Evolutionary conservation across 805 yeast genomes (phyloP), one percentile per base, ranked within the genome.

Genomic region (Myxozyma geophila): DNA sequence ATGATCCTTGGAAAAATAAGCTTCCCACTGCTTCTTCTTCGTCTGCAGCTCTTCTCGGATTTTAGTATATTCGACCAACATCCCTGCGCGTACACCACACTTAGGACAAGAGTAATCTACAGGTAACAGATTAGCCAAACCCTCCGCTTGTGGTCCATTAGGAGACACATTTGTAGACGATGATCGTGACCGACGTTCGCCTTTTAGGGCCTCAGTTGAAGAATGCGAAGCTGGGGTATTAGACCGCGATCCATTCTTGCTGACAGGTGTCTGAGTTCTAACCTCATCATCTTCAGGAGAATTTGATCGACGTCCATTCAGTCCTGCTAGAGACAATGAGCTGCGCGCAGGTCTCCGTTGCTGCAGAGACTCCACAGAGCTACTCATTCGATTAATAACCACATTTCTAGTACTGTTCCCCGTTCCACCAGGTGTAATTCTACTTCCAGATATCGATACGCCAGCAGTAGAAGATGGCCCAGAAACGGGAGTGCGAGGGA

Each of bases 1-100:
- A 17, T 62, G 52, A 44, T 64, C 68, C 19, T 58, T 58, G 10
- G 52, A 23, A 43, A 62, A 64, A 35, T 64, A 64, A 36, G 15
- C 33, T 28, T 64, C 67, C 67, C 66, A 62, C 36, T 58, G 59
- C 40, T 49, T 55, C 47, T 64, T 64, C 58, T 64, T 64, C 12
- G 54, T 43, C 15, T 37, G 49, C 21, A 64, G 58, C 43, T 64
- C 68, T 21, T 64, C 67, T 23, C 43, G 48, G 19, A 54, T 58
- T 19, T 58, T 61, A 3, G 66, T 46, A 39, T 51, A 44, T 19
- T 64, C 68, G 15, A 62, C 62, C 1, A 62, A 49, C 10, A 58
- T 37, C 12, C 58, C 46, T 5, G 68, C 65, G 17, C 59, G 55
- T 12, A 64, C 54, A 7, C 66, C 66, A 33, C 68, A 64, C 17